Evolutionary conservation across 345 rosid species (phyloP), one percentile per base, ranked within the genome.

Genomic region (Dimocarpus longan): DNA sequence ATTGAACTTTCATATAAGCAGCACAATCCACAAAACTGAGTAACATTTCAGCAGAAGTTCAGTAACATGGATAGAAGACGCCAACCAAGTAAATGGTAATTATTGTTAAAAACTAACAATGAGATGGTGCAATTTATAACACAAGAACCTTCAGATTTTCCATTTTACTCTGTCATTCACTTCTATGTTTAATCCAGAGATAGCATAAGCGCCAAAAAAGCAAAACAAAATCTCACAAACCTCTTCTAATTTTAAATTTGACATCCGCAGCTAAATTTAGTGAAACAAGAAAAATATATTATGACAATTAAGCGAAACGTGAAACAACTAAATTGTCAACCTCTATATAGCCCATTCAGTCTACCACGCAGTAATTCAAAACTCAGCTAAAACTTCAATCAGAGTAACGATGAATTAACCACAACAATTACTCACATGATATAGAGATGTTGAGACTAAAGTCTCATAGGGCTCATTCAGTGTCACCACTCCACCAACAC

Each of bases 391-490:
- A 46, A 46, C 8, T 2, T 46, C 52, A 46, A 7, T 10, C 10
- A 46, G 5, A 46, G 10, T 46, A 8, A 46, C 10, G 52, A 54
- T 1, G 60, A 54, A 54, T 54, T 5, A 54, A 54, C n/a, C 60
- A 54, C 21, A 52, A 52, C 16, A 52, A 52, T 54, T 54, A 81
- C 90, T 74, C 69, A 93, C 97, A 70, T 89, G 82, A 88, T 91
- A 93, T 9, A 93, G 90, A 76, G 92, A 79, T 44, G 96, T 86
- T 32, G 97, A 90, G 77, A 93, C 97, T 93, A 93, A 85, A 75
- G 97, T 93, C 81, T 93, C 97, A 81, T 91, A 93, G 4, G 94
- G 90, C 80, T 93, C 97, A 75, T 89, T 93, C 68, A 93, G 80
- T 18, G 95, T 93, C 76, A 93, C 80, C 78, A 93, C 97, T 76